These are phyloP conservation scores for Aspergillus intermedius DNA, from an alignment of 2,329 filamentous ascomycete species.

Conservation along the genomic window DNA sequence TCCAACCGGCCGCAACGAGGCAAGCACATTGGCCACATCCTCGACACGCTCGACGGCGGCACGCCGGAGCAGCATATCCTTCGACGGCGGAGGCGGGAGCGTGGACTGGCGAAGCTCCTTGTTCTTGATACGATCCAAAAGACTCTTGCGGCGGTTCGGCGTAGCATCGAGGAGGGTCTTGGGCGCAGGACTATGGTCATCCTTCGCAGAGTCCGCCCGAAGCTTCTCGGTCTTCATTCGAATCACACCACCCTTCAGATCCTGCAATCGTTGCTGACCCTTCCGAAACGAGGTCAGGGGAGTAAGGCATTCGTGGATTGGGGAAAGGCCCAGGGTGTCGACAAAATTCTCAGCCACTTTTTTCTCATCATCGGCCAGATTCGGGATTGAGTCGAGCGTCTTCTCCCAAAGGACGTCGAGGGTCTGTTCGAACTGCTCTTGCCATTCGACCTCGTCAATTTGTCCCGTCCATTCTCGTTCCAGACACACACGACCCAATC, in stretches of 20 bases:
- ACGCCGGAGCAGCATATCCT: constrained; percentile 53
- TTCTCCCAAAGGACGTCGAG: constrained; percentile 42
- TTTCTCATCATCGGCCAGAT: constrained; percentile 18
- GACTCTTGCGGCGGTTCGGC: constrained; percentile 47
- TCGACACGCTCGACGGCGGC: constrained; percentile 61
- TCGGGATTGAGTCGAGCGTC: constrained; percentile 21
- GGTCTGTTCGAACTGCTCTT: constrained; percentile 44
- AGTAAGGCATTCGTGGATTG: constrained; percentile 32
- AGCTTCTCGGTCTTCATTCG: constrained; percentile 29
- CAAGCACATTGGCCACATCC: constrained; percentile 63
- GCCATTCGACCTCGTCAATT: constrained; percentile 41
- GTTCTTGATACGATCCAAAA: constrained; percentile 68
- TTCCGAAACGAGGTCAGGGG: constrained; percentile 30
- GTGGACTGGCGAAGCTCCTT: constrained; percentile 55
- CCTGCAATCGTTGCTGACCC: constrained; percentile 36
- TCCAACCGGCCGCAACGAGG: constrained; percentile 49
- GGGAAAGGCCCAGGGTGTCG: constrained; percentile 25
- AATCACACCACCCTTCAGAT: constrained; percentile 34
- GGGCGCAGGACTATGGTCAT: constrained; percentile 14
- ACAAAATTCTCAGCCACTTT: constrained; percentile 28
- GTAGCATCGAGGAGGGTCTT: constrained; percentile 18
- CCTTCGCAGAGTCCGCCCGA: constrained; percentile 11
- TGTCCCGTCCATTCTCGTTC: constrained; percentile 17
- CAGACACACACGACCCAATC: constrained; percentile 34
- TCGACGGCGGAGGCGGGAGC: constrained; percentile 40